Percentiles rank a stretch among this genome's conserved stretches.
phyloP scores from a whole-genome alignment of 108 stramenopile genomes.

The Conticribra weissflogii region DNA sequence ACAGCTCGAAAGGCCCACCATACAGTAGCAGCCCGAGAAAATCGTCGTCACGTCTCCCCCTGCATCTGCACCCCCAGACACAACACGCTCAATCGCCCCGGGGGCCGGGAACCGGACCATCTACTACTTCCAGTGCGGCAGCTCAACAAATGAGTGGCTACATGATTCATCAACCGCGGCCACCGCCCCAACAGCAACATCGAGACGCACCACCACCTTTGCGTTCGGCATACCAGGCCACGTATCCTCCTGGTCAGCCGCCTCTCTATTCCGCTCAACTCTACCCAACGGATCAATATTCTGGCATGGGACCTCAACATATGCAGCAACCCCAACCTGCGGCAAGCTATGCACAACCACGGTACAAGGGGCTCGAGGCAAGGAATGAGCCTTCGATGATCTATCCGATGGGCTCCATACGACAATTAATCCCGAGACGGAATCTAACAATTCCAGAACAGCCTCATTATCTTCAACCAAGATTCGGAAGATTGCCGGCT shows the following conservation, averaged over 20 bases:
- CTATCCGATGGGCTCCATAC: too few species aligned
- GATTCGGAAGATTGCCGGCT: conserved; percentile 41
- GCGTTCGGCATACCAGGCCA: too few species aligned
- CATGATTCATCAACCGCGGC: conserved; percentile 18
- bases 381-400: too few species aligned
- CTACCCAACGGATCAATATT: too few species aligned
- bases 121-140: conserved; percentile 6
- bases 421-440: too few species aligned
- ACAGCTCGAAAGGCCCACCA: not conserved
- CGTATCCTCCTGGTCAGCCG: not conserved
- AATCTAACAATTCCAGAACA: conserved; percentile 11
- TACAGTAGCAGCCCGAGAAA: conserved; percentile 24
- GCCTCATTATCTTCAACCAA: conserved; percentile 35
- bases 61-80: conserved; percentile 9
- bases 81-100: conserved; percentile 15
- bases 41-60: conserved; percentile 4
- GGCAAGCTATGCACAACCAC: too few species aligned
- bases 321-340: conserved; percentile 37
- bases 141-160: conserved; percentile 36
- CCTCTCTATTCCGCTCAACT: too few species aligned
- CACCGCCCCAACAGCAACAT: conserved; percentile 31
- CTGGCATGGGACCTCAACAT: conserved; percentile 22
- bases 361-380: too few species aligned
- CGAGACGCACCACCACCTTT: too few species aligned
- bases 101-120: not conserved